These are phyloP conservation scores for Rusavskia elegans DNA, from an alignment of 495 filamentous ascomycete species.

Conservation along the genomic window DNA sequence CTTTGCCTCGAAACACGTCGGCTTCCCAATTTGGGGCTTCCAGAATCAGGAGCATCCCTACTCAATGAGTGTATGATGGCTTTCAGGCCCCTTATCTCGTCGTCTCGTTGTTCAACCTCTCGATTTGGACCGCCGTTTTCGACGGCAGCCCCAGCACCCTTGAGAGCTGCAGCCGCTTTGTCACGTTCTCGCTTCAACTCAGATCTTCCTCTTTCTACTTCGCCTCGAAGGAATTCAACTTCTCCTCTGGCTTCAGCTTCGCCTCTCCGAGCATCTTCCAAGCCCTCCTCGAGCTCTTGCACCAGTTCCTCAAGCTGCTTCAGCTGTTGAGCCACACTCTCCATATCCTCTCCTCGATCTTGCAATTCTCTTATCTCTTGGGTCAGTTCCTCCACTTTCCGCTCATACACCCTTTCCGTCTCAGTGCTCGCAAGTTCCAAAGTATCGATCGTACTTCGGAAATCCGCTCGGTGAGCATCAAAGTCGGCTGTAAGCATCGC, in stretches of 20 bases:
- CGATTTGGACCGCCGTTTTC: slow-evolving; percentile 36
- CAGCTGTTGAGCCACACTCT: slow-evolving; percentile 74
- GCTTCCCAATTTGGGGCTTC: slow-evolving; percentile 14
- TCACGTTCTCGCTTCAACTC: slow-evolving; percentile 85
- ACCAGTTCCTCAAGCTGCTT: slow-evolving; percentile 94
- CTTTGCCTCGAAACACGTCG: slow-evolving; percentile 22
- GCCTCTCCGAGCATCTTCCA: slow-evolving; percentile 90
- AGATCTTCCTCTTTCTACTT: slow-evolving; percentile 84
- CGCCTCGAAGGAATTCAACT: slow-evolving; percentile 88
- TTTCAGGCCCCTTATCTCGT: slow-evolving; percentile 91
- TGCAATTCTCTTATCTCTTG: slow-evolving; percentile 69
- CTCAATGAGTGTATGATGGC: slow-evolving; percentile 95
- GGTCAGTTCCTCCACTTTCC: slow-evolving; percentile 76
- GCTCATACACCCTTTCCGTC: slow-evolving; percentile 95
- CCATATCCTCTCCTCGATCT: slow-evolving; percentile 72
- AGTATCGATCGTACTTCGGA: slow-evolving; percentile 90
- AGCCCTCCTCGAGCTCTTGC: slow-evolving; percentile 87
- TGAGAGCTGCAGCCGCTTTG: slow-evolving; percentile 53
- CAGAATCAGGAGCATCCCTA: slow-evolving; percentile 40
- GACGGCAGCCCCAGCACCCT: slow-evolving; percentile 34
- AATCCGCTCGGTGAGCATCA: slow-evolving; percentile 87
- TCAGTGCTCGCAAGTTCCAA: slow-evolving; percentile 92
- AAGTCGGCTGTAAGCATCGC: slow-evolving; percentile 84
- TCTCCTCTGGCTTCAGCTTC: slow-evolving; percentile 94
- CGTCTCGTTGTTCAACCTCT: slow-evolving; percentile 86